Evolutionary conservation across 2,329 filamentous ascomycete species (phyloP).

Genomic region (Pezicula radicicola): DNA sequence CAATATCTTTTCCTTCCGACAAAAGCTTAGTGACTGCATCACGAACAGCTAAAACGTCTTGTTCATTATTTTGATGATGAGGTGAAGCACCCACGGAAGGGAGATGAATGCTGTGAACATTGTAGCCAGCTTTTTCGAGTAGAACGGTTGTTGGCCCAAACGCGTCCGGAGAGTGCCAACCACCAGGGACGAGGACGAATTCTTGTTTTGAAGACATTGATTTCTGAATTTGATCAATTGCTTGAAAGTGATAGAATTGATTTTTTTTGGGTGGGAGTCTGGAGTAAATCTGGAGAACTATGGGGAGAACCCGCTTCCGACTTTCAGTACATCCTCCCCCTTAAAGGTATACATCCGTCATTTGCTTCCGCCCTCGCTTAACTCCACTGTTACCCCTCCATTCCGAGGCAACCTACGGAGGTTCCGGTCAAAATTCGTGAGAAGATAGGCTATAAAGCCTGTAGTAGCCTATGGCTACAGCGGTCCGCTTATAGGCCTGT

Average conservation of each 20-base stretch:
- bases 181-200: constrained; percentile 23
- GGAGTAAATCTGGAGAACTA: too few relatives aligned
- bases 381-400: too few relatives aligned
- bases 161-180: constrained; percentile 17
- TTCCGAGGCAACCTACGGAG: too few relatives aligned
- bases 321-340: too few relatives aligned
- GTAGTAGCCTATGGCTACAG: too few relatives aligned
- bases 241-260: neutral
- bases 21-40: constrained; percentile 32
- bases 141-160: constrained; percentile 15
- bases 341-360: too few relatives aligned
- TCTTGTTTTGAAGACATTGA: constrained; percentile 16
- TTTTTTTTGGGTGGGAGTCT: too few relatives aligned
- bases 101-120: constrained; percentile 12
- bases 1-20: constrained; percentile 32
- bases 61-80: constrained; percentile 17
- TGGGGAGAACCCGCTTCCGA: too few relatives aligned
- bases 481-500: too few relatives aligned
- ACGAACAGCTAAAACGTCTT: constrained; percentile 34
- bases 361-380: too few relatives aligned
- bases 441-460: too few relatives aligned
- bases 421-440: too few relatives aligned
- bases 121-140: constrained; percentile 17
- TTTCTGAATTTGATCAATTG: neutral
- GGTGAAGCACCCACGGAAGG: constrained; percentile 14